A percentile compares a stretch with the other conserved stretches of the same genome.
phyloP scores from a whole-genome alignment of 202 grass and related monocot species.

The Carex arenaria region DNA sequence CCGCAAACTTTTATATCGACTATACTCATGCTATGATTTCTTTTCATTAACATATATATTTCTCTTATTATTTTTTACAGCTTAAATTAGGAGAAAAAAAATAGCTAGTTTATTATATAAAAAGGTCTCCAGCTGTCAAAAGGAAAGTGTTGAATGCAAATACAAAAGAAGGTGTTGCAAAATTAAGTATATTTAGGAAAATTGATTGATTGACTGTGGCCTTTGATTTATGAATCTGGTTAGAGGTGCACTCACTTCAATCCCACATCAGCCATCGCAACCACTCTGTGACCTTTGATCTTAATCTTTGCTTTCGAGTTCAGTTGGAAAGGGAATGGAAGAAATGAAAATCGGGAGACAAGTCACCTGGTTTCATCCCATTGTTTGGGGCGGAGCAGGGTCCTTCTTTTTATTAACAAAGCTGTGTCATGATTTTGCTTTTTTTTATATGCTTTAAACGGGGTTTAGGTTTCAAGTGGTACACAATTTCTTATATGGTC shows the following conservation, averaged over 20 bases:
- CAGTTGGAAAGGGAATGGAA: background rate
- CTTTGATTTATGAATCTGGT: no score
- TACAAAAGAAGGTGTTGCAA: background rate
- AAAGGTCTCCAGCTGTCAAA: background rate
- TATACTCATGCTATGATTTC: background rate
- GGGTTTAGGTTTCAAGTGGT: background rate
- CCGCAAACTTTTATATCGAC: background rate
- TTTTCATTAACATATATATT: background rate
- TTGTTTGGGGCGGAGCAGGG: background rate
- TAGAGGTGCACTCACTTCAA: background rate
- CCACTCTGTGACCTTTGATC: background rate
- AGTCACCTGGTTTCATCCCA: background rate
- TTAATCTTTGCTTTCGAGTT: background rate
- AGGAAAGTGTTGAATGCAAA: background rate
- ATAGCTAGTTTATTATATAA: background rate
- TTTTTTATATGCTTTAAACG: background rate
- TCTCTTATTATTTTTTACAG: background rate
- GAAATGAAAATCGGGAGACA: background rate
- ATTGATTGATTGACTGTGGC: background rate
- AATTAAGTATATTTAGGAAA: background rate
- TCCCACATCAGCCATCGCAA: no score
- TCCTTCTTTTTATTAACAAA: background rate
- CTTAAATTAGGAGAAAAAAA: background rate
- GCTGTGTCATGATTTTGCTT: background rate
- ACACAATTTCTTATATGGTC: background rate